Evolutionary conservation across 331 rosid species (phyloP).

Genomic region (Prunus yedoensis): DNA sequence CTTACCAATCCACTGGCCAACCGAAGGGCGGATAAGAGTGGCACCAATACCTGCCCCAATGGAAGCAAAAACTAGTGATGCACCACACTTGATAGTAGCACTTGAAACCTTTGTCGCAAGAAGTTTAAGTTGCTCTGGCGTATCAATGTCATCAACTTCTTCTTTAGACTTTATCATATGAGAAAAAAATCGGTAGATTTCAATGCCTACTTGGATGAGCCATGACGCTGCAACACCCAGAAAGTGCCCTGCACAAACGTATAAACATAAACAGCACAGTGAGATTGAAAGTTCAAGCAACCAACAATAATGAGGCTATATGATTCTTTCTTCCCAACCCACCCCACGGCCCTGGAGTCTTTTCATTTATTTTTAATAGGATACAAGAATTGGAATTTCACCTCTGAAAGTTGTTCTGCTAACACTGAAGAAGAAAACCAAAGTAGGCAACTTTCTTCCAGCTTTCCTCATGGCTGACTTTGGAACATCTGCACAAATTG

Average conservation of each 20-base stretch:
- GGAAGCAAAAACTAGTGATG: conserved; percentile 76
- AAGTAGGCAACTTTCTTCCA: conserved; percentile 53
- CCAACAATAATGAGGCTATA: conserved; percentile 2
- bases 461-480: conserved; percentile 74
- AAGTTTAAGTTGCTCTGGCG: conserved; percentile 34
- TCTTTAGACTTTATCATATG: conserved; percentile 29
- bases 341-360: too few relatives aligned
- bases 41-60: conserved; percentile 92
- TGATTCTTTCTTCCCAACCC: neutral
- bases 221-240: conserved; percentile 87
- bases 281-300: conserved; percentile 23
- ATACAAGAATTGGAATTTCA: conserved; percentile 7
- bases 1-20: conserved; percentile 91
- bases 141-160: conserved; percentile 36
- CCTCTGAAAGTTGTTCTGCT: conserved; percentile 76
- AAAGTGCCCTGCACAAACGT: conserved; percentile 56
- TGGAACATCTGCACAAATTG: conserved; percentile 55
- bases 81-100: conserved; percentile 55
- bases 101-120: conserved; percentile 53
- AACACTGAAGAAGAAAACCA: conserved; percentile 48
- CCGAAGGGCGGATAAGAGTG: conserved; percentile 59
- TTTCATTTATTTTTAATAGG: neutral
- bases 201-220: conserved; percentile 73
- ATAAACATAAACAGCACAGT: conserved; percentile 23
- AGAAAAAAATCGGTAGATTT: conserved; percentile 45